Base-by-base conservation (phyloP, 805 yeast genomes). In the Zygosaccharomyces kombuchaensis region DNA sequence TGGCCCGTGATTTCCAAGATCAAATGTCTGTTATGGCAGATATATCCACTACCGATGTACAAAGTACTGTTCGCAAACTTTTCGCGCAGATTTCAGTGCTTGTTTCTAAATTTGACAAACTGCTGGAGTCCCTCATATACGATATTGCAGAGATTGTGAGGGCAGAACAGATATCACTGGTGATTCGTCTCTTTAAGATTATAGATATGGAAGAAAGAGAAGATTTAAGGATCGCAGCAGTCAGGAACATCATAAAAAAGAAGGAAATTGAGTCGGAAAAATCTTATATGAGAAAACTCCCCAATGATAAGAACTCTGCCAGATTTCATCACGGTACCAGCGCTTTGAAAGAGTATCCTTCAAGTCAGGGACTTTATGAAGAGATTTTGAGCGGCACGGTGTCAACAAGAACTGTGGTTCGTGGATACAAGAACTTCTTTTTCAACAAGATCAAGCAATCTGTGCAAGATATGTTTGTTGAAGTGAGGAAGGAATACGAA, bases 161-260 rank as follows among this genome's bases (percentile, higher is more conserved):
- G 44, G 80, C 77, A 14, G 84, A 80, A 0, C 87, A 90, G 59
- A 65, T 68, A 26, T 79, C 83, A 26, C 69, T 89, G 52, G 80
- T 87, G 1, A 81, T 82, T 30, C 79, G 90, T 43, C 62, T 85
- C 38, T 81, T 88, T 34, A 85, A 87, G 53, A 77, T 93, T 13
- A 72, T 93, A 35, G 95, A 89, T 52, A 74, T 70, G 52, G 99
- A 93, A 64, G 87, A 84, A 53, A 71, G 76, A 23, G 88, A 87
- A 58, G 99, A 93, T 58, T 63, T 81, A 49, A 80, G 82, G 42
- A 73, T 71, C 17, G 60, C 58, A 6, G 65, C 69, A 1, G 58
- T 69, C 3, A 57, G 68, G 45, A 58, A 60, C 43, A 55, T 66
- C 52, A 45, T 56, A 45, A 62, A 56, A 37, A 63, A 64, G 47